Conservation (phyloP, 441 rosid genomes). For the Populus hybrid region DNA sequence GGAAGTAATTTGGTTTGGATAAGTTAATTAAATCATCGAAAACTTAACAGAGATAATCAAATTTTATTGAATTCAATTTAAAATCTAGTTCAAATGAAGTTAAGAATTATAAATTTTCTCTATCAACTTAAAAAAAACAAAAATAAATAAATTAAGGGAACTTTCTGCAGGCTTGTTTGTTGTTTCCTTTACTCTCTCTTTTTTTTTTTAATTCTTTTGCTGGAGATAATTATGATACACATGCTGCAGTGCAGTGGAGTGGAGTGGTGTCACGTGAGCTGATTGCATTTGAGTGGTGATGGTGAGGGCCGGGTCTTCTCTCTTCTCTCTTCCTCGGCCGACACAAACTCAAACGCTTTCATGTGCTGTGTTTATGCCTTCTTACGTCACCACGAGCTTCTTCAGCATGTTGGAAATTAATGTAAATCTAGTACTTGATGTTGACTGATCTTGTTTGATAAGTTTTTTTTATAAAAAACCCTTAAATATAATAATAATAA, state of each 20-base stretch:
- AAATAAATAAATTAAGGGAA: too few relatives aligned
- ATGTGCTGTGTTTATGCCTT: not conserved
- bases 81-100: not conserved
- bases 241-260: too few relatives aligned
- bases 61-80: too few relatives aligned
- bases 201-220: too few relatives aligned
- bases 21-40: not conserved
- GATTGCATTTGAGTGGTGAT: not conserved
- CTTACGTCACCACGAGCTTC: not conserved
- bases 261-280: conserved; percentile 2
- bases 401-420: too few relatives aligned
- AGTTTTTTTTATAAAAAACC: too few relatives aligned
- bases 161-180: too few relatives aligned
- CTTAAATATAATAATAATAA: not conserved
- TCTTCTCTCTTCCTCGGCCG: not conserved
- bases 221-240: too few relatives aligned
- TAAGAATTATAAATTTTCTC: not conserved
- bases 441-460: too few relatives aligned
- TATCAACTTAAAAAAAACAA: too few relatives aligned
- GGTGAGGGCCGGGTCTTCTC: not conserved
- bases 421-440: too few relatives aligned
- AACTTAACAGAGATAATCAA: not conserved
- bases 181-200: too few relatives aligned
- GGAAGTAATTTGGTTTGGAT: not conserved
- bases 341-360: not conserved